Percentiles rank a stretch among this genome's conserved stretches.
phyloP scores from a whole-genome alignment of 176 grass and related monocot species.

The Areca catechu region DNA sequence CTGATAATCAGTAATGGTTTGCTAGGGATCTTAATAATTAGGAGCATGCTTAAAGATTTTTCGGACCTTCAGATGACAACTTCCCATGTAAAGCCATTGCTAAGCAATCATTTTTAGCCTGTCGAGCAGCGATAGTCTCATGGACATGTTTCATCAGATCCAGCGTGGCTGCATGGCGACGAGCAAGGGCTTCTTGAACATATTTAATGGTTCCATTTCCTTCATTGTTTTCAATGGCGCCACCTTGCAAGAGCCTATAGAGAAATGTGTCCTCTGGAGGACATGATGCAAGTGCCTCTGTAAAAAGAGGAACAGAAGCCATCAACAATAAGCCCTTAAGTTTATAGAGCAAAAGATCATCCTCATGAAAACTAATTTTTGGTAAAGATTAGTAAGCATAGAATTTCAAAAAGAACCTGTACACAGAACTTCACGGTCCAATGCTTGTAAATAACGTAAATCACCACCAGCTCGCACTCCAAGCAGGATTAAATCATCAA shows the following conservation, averaged over 20 bases:
- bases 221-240: slow-evolving; percentile 20
- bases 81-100: slow-evolving; percentile 46
- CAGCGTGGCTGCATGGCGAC: slow-evolving; percentile 46
- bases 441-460: slow-evolving; percentile 42
- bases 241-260: slow-evolving; percentile 52
- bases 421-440: slow-evolving; percentile 59
- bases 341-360: not conserved
- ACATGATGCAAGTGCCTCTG: slow-evolving; percentile 55
- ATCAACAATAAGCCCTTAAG: slow-evolving; percentile 12
- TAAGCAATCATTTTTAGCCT: slow-evolving; percentile 62
- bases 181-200: slow-evolving; percentile 66
- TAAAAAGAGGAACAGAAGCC: slow-evolving; percentile 19
- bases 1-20: not conserved
- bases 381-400: not conserved
- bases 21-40: not conserved
- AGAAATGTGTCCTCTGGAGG: slow-evolving; percentile 82
- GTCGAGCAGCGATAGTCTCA: slow-evolving; percentile 45
- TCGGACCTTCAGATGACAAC: slow-evolving; percentile 59
- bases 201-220: slow-evolving; percentile 29
- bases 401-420: slow-evolving; percentile 30
- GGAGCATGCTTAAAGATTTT: too few species aligned
- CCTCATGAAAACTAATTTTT: not conserved
- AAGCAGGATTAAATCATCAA: slow-evolving; percentile 81
- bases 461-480: slow-evolving; percentile 48
- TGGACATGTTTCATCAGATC: slow-evolving; percentile 72